Percentiles rank a stretch among this genome's conserved stretches.
Evolutionary conservation across 2,329 filamentous ascomycete genomes (phyloP).

Genomic region (Fusarium sp.): DNA sequence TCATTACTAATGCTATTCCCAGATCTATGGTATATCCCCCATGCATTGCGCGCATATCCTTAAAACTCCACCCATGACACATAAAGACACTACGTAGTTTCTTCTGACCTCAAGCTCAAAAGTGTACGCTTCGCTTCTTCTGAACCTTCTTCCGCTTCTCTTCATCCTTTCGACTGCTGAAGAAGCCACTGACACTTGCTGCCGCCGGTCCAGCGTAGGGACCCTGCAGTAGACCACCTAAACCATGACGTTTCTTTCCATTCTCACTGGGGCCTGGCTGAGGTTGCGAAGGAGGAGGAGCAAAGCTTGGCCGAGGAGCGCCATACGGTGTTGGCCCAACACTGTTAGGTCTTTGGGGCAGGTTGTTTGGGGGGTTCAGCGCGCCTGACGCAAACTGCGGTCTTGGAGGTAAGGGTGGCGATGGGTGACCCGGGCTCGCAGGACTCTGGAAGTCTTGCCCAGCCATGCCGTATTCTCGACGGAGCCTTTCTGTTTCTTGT

Average conservation of each 20-base stretch:
- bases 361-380: slow-evolving; percentile 37
- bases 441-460: slow-evolving; percentile 49
- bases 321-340: slow-evolving; percentile 50
- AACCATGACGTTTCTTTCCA: slow-evolving; percentile 38
- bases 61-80: slow-evolving; percentile 13
- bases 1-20: slow-evolving; percentile 6
- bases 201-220: slow-evolving; percentile 51
- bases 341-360: slow-evolving; percentile 58
- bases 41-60: background rate
- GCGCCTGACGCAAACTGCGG: slow-evolving; percentile 34
- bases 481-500: slow-evolving; percentile 83
- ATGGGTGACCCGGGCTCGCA: slow-evolving; percentile 31
- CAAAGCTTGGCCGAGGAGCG: slow-evolving; percentile 30
- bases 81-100: background rate
- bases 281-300: slow-evolving; percentile 35
- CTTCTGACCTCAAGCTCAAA: slow-evolving; percentile 39
- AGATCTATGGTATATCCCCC: slow-evolving; percentile 40
- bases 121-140: slow-evolving; percentile 60
- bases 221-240: slow-evolving; percentile 43
- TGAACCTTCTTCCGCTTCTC: slow-evolving; percentile 53
- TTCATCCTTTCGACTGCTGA: slow-evolving; percentile 47
- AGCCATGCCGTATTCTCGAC: slow-evolving; percentile 70
- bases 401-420: slow-evolving; percentile 48
- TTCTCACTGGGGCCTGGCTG: slow-evolving; percentile 25
- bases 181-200: slow-evolving; percentile 57